These are phyloP conservation scores for Stephania cephalantha DNA, from an alignment of 164 flowering plant species.

Conservation along the genomic window DNA sequence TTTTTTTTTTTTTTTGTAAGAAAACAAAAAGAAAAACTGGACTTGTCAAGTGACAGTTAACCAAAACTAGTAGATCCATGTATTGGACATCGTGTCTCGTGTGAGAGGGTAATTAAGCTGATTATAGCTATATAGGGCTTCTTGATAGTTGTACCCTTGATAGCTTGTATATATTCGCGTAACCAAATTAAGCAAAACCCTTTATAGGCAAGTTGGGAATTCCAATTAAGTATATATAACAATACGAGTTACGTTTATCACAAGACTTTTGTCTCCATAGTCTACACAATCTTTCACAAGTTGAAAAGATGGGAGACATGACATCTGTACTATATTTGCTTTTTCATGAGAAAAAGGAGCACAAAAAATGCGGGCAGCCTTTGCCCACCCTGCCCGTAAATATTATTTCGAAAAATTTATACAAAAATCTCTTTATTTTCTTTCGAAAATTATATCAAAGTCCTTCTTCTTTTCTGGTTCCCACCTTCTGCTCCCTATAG, in stretches of 20 bases:
- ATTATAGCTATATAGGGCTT: too few relatives aligned
- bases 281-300: constrained; percentile 5
- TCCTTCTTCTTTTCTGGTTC: neutral
- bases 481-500: neutral
- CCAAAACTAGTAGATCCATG: too few relatives aligned
- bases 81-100: too few relatives aligned
- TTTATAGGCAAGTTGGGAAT: neutral
- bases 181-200: neutral
- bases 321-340: constrained; percentile 11
- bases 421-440: neutral
- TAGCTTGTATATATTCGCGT: too few relatives aligned
- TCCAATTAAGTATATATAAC: neutral
- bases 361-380: constrained; percentile 10
- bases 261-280: neutral
- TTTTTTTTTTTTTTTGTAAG: too few relatives aligned
- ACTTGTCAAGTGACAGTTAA: too few relatives aligned
- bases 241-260: neutral
- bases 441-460: neutral
- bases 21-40: too few relatives aligned
- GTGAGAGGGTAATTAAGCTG: too few relatives aligned
- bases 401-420: neutral
- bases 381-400: constrained; percentile 1
- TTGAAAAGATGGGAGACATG: constrained; percentile 13
- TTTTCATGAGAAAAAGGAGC: constrained; percentile 8
- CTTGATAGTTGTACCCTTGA: too few relatives aligned